Base-by-base conservation (phyloP, 139 green algal species). In the Chlamydomonas asymmetrica region DNA sequence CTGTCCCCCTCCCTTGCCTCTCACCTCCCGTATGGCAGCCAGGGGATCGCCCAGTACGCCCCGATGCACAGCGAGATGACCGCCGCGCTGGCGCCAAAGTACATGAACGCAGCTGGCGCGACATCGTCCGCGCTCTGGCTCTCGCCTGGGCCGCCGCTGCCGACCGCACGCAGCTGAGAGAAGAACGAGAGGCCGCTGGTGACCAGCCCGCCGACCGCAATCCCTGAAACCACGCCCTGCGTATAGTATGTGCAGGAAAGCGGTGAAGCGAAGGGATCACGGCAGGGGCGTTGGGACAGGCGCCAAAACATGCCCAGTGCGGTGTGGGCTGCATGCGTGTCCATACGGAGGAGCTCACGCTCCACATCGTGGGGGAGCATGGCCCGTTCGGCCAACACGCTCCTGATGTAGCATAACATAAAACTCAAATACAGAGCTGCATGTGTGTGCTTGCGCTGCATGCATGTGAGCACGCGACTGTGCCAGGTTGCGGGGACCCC, bases 181-280 rank as follows among this genome's bases (percentile, higher is more conserved):
- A 78, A 39, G 41, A 88, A 85, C 27, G 79, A 85, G 29, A 85
- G 57, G 0, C 35, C 25, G 31, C 63, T 75, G 41, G 78, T 84
- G 35, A 83, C 61, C 41, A 88, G 63, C 23, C 78, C 80, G 34
- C 81, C 81, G 34, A 87, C 67, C 4, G 81, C 75, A 18, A 87
- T 87, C 52, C 81, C 81, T 16, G 76, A 79, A 10, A 87, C 81
- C 5, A 80, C 76, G 13, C 74, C 80, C 80, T 85, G 66, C 40
- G 22, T 32, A 9, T 27, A n/a, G 40, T 9, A 66, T 43, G 29
- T n/a, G n/a, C 22, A 4, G 9, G 34, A 18, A 13, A 4, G 34
- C 34, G 34, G 34, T 6, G 16, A 64, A 31, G n/a, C 29, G 59
- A 18, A 65, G 59, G 32, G 59, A n/a, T 29, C 45, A 52, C n/a